Evolutionary conservation across 2,329 filamentous ascomycete genomes (phyloP).

Genomic region (Ophiocordyceps camponoti-rufipedis): DNA sequence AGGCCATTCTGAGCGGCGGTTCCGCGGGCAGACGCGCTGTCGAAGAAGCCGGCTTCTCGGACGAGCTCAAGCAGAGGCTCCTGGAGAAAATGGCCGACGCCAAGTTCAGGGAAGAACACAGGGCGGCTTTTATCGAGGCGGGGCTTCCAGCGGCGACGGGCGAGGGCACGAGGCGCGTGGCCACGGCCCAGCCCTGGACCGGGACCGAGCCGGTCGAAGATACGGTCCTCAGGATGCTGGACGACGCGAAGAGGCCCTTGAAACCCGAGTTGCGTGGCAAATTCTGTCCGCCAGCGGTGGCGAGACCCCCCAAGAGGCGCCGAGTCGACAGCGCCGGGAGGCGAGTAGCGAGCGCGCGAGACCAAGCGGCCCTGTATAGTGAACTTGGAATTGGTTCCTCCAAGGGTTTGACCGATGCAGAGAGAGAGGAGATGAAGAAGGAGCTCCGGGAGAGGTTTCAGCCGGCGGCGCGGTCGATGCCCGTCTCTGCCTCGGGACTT

Average conservation of each 20-base stretch:
- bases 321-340: slow-evolving; percentile 22
- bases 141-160: slow-evolving; percentile 39
- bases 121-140: slow-evolving; percentile 27
- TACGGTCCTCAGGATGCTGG: slow-evolving; percentile 65
- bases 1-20: slow-evolving; percentile 40
- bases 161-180: slow-evolving; percentile 48
- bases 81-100: slow-evolving; percentile 37
- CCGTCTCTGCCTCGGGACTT: slow-evolving; percentile 60
- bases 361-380: slow-evolving; percentile 35
- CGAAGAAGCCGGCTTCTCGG: slow-evolving; percentile 44
- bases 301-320: slow-evolving; percentile 28
- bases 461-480: slow-evolving; percentile 52
- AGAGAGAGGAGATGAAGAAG: slow-evolving; percentile 51
- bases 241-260: slow-evolving; percentile 61
- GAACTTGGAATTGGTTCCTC: slow-evolving; percentile 26
- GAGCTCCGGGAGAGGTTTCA: slow-evolving; percentile 70
- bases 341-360: slow-evolving; percentile 34
- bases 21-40: slow-evolving; percentile 38
- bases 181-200: slow-evolving; percentile 54
- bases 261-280: slow-evolving; percentile 27
- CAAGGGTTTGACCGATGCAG: slow-evolving; percentile 44
- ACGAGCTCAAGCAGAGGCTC: slow-evolving; percentile 40
- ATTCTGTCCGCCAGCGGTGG: slow-evolving; percentile 27
- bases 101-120: slow-evolving; percentile 32
- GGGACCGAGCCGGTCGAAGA: slow-evolving; percentile 61